These are phyloP conservation scores for Saksenaea vasiformis DNA, from an alignment of 371 early-diverging fungal genomes.

Conservation along the genomic window DNA sequence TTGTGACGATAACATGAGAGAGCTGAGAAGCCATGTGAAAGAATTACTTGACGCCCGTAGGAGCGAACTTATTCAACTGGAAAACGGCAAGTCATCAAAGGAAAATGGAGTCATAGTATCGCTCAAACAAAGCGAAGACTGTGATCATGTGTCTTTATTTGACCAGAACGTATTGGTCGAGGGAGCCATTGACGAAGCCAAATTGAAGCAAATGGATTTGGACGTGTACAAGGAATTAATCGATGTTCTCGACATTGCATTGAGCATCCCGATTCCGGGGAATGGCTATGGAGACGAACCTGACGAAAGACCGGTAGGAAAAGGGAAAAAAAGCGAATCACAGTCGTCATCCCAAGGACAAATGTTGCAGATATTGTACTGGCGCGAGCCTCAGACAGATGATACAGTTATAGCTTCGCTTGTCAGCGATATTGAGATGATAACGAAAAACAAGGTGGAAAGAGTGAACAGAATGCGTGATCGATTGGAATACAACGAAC, in stretches of 20 bases:
- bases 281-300: conserved; percentile 15
- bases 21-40: conserved; percentile 53
- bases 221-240: conserved; percentile 37
- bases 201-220: conserved; percentile 24
- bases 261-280: conserved; percentile 61
- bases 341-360: conserved; percentile 33
- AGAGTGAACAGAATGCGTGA: conserved; percentile 55
- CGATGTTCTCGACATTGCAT: conserved; percentile 46
- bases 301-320: conserved; percentile 8
- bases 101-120: neutral
- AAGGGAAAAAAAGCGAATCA: neutral
- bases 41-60: conserved; percentile 44
- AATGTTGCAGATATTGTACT: conserved; percentile 61
- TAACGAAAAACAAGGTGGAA: conserved; percentile 41
- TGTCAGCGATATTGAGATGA: conserved; percentile 35
- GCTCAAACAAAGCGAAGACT: neutral
- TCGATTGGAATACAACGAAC: conserved; percentile 42
- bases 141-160: conserved; percentile 20
- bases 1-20: conserved; percentile 71
- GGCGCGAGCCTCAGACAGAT: conserved; percentile 52
- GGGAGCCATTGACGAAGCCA: conserved; percentile 16
- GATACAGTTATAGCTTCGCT: conserved; percentile 25
- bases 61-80: neutral
- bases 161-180: conserved; percentile 24
- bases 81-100: neutral